Evolutionary conservation across 768 basidiomycete genomes (phyloP), one percentile per base, ranked within the genome.

Genomic region (Termitomyces sp.): DNA sequence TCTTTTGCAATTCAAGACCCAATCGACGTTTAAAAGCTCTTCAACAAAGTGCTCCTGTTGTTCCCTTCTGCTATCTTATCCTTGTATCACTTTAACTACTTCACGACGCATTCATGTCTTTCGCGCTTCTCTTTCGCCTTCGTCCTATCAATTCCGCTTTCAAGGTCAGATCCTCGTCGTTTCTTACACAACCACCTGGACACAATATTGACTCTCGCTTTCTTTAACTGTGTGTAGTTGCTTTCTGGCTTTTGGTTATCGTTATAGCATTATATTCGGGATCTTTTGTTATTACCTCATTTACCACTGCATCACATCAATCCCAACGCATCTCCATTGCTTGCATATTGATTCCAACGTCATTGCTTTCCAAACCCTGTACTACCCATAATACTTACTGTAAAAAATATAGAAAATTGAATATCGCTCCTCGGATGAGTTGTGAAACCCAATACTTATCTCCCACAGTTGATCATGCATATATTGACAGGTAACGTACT

Each of bases 201-300:
- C 35, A 36, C 36, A 35, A 49, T 45, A 26, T 80, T 82, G 4
- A 87, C 70, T 82, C 83, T 10, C 85, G 86, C 35, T 63, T 60
- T 59, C 58, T 45, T 53, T 30, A n/a, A 28, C 49, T 60, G 57
- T 44, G 78, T 87, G 53, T 77, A 87, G 35, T 76, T 77, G 62
- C 72, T 87, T 45, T 78, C 58, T 86, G 77, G 77, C 80, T 84
- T 2, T 83, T 46, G 53, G 45, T 60, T 63, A 63, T 63, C 46
- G 62, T 55, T 60, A 60, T 63, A 50, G 55, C 56, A 58, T 63
- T 52, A 53, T 53, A 55, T 59, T 52, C 43, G 33, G 58, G 55
- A 57, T 57, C 32, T 52, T 16, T 55, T 26, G 24, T 43, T 22
- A 28, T 20, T 45, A 26, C 35, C 18, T 54, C 24, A 44, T 49